Conservation (phyloP, 495 filamentous ascomycete species). For the Aspergillus nanangensis region DNA sequence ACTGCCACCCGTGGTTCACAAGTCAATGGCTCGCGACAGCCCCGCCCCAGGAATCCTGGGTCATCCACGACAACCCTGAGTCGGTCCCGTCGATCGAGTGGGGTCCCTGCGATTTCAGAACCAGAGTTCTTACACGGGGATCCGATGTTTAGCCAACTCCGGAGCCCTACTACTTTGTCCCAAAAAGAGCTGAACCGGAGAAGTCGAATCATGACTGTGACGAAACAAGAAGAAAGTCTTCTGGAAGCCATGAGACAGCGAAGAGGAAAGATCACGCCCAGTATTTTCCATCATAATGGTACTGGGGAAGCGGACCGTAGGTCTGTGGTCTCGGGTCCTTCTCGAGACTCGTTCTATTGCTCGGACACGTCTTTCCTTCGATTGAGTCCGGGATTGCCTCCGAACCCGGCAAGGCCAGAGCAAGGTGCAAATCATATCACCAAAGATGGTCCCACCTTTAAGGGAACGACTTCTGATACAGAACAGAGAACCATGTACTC, state of each 20-base stretch:
- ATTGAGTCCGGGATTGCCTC: conserved; percentile 33
- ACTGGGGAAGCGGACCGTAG: conserved; percentile 23
- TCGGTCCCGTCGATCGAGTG: conserved; percentile 31
- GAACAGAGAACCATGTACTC: conserved; percentile 35
- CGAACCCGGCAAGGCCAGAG: conserved; percentile 16
- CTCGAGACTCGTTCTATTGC: conserved; percentile 35
- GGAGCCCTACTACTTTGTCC: conserved; percentile 4
- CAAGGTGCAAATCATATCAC: conserved; percentile 28
- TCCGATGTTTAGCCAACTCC: conserved; percentile 13
- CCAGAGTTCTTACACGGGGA: conserved; percentile 23
- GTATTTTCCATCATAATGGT: conserved; percentile 54
- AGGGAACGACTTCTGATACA: conserved; percentile 29
- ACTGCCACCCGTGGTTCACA: conserved; percentile 27
- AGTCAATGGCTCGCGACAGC: too few relatives aligned
- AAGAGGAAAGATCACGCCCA: conserved; percentile 69
- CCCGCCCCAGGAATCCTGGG: too few relatives aligned
- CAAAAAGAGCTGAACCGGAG: conserved; percentile 34
- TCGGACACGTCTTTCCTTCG: conserved; percentile 41
- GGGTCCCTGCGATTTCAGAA: conserved; percentile 29
- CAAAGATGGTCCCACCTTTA: conserved; percentile 24
- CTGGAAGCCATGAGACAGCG: conserved; percentile 77
- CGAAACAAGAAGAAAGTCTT: conserved; percentile 77
- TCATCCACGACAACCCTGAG: conserved; percentile 19
- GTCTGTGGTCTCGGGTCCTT: conserved; percentile 30
- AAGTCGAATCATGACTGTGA: conserved; percentile 79